Conservation (phyloP, 2,329 filamentous ascomycete genomes). For the Colletotrichum lentis region DNA sequence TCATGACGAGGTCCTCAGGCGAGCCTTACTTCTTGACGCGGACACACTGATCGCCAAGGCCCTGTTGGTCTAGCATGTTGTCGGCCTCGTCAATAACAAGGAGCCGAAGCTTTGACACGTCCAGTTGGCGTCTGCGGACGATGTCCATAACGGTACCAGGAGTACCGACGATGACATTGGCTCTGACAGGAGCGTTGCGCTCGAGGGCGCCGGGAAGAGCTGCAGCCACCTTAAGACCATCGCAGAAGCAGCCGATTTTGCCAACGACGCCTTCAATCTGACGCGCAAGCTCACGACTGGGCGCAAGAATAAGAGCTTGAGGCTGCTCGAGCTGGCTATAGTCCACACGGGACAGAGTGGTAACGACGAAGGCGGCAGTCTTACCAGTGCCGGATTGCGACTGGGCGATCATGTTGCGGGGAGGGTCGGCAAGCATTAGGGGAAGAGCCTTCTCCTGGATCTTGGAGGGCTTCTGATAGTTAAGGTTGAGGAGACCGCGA, state of each 20-base stretch:
- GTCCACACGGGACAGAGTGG: constrained; percentile 87
- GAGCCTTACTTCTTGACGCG: constrained; percentile 79
- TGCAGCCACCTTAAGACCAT: constrained; percentile 77
- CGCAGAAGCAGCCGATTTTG: constrained; percentile 84
- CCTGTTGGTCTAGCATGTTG: constrained; percentile 97
- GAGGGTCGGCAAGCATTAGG: constrained; percentile 85
- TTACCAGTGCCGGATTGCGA: constrained; percentile 99
- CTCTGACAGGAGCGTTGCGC: constrained; percentile 73
- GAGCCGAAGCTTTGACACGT: constrained; percentile 75
- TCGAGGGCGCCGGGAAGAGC: constrained; percentile 82
- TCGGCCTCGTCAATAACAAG: constrained; percentile 96
- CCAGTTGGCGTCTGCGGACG: constrained; percentile 78
- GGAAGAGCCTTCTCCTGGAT: constrained; percentile 96
- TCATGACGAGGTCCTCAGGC: neutral
- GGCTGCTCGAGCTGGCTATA: constrained; percentile 72
- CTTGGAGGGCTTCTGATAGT: constrained; percentile 95
- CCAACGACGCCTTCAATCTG: constrained; percentile 90
- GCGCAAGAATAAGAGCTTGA: constrained; percentile 88
- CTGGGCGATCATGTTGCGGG: constrained; percentile 93
- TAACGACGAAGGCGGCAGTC: constrained; percentile 94
- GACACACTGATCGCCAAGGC: constrained; percentile 92
- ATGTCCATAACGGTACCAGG: constrained; percentile 92
- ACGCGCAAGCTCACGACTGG: constrained; percentile 91
- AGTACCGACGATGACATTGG: constrained; percentile 88
- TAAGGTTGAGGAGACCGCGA: constrained; percentile 79